Conservation (phyloP, 1,284 basidiomycete species). For the Pulveroboletus ridleyi region DNA sequence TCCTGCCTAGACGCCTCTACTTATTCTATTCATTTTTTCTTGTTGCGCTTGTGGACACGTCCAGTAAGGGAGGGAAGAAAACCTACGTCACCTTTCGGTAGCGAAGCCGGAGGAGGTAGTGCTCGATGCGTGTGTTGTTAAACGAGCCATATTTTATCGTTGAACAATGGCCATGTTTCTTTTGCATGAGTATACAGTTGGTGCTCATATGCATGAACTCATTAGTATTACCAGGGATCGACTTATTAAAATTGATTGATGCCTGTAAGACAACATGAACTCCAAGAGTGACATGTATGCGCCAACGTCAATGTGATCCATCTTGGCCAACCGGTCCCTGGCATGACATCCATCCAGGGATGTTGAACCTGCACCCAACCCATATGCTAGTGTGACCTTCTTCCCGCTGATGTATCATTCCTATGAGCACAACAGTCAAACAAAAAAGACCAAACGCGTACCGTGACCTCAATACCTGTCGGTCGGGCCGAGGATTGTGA, state of each 20-base stretch:
- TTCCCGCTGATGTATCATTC: no score
- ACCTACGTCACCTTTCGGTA: no score
- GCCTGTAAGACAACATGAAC: no score
- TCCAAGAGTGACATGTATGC: no score
- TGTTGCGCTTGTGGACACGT: constrained; percentile 16
- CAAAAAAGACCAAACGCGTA: neutral
- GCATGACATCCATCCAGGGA: neutral
- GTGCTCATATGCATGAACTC: no score
- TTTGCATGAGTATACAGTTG: neutral
- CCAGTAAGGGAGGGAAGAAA: neutral
- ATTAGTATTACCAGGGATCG: no score
- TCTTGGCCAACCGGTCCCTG: neutral
- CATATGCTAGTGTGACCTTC: neutral
- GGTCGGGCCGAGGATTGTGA: neutral
- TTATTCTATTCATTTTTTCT: neutral
- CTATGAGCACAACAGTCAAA: no score
- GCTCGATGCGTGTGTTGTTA: neutral
- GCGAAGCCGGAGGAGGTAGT: no score
- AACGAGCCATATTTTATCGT: constrained; percentile 1
- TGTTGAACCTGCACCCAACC: neutral
- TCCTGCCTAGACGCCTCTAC: no score
- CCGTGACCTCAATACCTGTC: neutral
- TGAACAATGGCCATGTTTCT: constrained; percentile 4
- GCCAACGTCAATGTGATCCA: no score
- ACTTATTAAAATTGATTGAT: neutral